Percentiles rank a stretch among this genome's conserved stretches.
Evolutionary conservation across 2,329 filamentous ascomycete genomes (phyloP).

Genomic region (Trichoderma harzianum): DNA sequence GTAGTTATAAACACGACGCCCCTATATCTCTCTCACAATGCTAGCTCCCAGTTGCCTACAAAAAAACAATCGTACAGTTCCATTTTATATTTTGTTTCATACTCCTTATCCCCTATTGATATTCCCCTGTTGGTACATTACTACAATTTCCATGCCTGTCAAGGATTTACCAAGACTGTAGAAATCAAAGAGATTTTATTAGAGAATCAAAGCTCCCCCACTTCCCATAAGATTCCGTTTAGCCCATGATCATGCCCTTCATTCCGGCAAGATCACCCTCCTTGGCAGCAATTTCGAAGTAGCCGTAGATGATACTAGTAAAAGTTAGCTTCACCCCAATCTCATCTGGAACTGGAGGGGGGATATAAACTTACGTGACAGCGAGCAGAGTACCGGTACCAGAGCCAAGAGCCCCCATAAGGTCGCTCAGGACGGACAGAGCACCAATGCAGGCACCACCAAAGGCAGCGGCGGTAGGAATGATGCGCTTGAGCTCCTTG

Average conservation of each 20-base stretch:
- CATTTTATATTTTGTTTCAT: conserved; percentile 19
- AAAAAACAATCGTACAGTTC: conserved; percentile 14
- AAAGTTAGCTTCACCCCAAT: conserved; percentile 31
- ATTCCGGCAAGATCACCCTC: conserved; percentile 89
- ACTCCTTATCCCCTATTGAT: neutral
- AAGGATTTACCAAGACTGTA: neutral
- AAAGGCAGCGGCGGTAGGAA: conserved; percentile 95
- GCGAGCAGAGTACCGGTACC: conserved; percentile 97
- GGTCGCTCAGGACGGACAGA: conserved; percentile 90
- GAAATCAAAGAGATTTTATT: conserved; percentile 15
- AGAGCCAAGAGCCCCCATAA: conserved; percentile 91
- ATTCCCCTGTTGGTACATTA: conserved; percentile 22
- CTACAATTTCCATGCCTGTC: conserved; percentile 4
- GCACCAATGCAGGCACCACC: conserved; percentile 98
- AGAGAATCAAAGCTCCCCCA: neutral
- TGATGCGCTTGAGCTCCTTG: conserved; percentile 99
- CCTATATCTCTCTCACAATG: neutral
- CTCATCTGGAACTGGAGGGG: neutral
- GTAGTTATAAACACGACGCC: neutral
- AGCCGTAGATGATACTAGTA: conserved; percentile 91
- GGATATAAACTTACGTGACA: conserved; percentile 79
- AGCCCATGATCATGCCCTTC: conserved; percentile 71
- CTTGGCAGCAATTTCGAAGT: conserved; percentile 99
- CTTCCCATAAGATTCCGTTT: conserved; percentile 29
- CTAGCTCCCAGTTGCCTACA: neutral